These are phyloP conservation scores for Cladophialophora chaetospira DNA, from an alignment of 2,329 filamentous ascomycete species.

Conservation along the genomic window DNA sequence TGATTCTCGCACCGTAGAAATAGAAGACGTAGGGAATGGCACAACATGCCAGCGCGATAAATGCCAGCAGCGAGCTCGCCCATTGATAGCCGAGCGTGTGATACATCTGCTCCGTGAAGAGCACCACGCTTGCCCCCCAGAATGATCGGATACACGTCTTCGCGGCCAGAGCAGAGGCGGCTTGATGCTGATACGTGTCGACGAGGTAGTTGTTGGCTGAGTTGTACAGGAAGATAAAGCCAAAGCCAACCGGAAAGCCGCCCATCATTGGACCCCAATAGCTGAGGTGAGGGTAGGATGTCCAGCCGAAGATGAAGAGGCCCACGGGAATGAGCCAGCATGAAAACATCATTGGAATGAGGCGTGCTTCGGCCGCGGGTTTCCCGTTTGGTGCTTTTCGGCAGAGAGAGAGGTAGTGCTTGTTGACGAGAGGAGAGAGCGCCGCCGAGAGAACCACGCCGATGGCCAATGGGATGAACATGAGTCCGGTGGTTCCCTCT, in stretches of 20 bases:
- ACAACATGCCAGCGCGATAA: slow-evolving; percentile 75
- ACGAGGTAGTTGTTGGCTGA: slow-evolving; percentile 74
- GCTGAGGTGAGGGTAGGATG: slow-evolving; percentile 58
- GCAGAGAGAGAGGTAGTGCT: slow-evolving; percentile 70
- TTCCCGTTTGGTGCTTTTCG: slow-evolving; percentile 63
- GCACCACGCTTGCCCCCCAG: slow-evolving; percentile 75
- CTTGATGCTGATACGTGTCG: slow-evolving; percentile 82
- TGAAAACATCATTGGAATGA: slow-evolving; percentile 79
- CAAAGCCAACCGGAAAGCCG: slow-evolving; percentile 72
- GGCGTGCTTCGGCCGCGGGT: slow-evolving; percentile 73
- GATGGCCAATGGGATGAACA: slow-evolving; percentile 82
- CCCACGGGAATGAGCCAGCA: slow-evolving; percentile 73
- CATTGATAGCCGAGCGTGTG: slow-evolving; percentile 70
- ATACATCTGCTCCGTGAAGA: slow-evolving; percentile 85
- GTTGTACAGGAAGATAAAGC: slow-evolving; percentile 84
- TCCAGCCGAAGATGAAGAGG: slow-evolving; percentile 69
- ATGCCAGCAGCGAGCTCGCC: slow-evolving; percentile 72
- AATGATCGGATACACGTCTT: slow-evolving; percentile 87
- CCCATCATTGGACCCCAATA: slow-evolving; percentile 75
- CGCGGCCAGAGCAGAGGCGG: slow-evolving; percentile 81
- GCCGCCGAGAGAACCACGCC: slow-evolving; percentile 69
- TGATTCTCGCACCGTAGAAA: slow-evolving; percentile 71
- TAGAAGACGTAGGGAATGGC: slow-evolving; percentile 83
- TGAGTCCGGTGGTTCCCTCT: slow-evolving; percentile 73
- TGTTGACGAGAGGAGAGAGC: slow-evolving; percentile 74